Base-by-base conservation (phyloP, 441 rosid genomes). In the Pelargonium exstipulatum region DNA sequence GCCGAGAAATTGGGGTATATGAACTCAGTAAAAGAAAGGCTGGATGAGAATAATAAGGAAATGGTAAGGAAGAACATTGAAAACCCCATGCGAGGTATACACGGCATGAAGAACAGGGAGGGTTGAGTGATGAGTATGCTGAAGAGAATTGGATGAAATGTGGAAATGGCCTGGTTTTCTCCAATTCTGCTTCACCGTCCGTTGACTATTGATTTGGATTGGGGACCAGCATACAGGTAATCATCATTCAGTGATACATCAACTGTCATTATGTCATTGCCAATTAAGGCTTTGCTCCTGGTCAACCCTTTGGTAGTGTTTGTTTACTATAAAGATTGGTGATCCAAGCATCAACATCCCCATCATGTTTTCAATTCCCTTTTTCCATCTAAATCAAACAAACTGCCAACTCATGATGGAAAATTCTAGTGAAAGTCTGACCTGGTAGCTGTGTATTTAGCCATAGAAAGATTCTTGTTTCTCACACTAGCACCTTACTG, bases 1-100 rank as follows among this genome's bases (percentile, higher is more conserved):
- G 96, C 97, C 3, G 85, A 84, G 85, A 93, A 88, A 78, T 83
- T 83, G 2, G 97, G 96, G 73, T 71, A 69, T 49, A 89, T 71
- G 62, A 79, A 80, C 74, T 89, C 93, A 5, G 71, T 55, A 75
- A 20, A 83, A 20, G 82, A 35, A 55, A 71, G 46, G 63, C 76
- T 81, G 3, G 81, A 83, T 57, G 81, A 85, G 40, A 77, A 70
- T 64, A 82, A 76, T n/a, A 82, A 74, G 74, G 85, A 80, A 80
- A 62, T 32, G 32, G 49, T 57, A 55, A 65, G 66, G 2, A 85
- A 71, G 58, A 82, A 74, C 6, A 78, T 32, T 63, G 75, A 58
- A 55, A 76, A 65, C 73, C 76, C 89, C 97, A 91, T 86, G 68
- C 29, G 64, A 71, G 73, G 77, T 67, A 57, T 48, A 45, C 67